These are phyloP conservation scores for Fusarium graminum DNA, from an alignment of 2,329 filamentous ascomycete species.

Conservation along the genomic window DNA sequence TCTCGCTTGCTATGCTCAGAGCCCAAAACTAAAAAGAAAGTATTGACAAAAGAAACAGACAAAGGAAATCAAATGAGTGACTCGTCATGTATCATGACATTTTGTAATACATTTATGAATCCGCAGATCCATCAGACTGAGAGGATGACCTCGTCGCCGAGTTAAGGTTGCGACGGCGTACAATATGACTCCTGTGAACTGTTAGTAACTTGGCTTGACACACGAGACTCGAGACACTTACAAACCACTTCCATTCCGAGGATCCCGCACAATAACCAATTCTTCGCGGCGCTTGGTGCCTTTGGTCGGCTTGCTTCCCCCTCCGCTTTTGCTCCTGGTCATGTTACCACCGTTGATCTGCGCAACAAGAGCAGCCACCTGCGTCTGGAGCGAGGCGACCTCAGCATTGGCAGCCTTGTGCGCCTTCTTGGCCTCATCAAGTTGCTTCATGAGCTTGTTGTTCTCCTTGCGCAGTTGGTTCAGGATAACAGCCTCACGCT, in stretches of 20 bases:
- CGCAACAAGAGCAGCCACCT: constrained; percentile 40
- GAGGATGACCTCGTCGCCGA: constrained; percentile 38
- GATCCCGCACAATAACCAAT: constrained; percentile 47
- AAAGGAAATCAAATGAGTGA: constrained; percentile 31
- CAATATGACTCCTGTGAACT: constrained; percentile 23
- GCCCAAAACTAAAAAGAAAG: constrained; percentile 22
- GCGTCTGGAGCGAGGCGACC: constrained; percentile 37
- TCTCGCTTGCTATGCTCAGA: constrained; percentile 4
- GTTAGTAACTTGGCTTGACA: constrained; percentile 7
- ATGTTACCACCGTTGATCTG: constrained; percentile 32
- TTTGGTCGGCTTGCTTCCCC: constrained; percentile 40
- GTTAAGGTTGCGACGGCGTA: constrained; percentile 36
- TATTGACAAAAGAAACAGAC: constrained; percentile 7
- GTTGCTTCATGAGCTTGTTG: constrained; percentile 44
- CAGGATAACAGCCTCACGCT: constrained; percentile 41
- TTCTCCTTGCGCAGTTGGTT: constrained; percentile 44
- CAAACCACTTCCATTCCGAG: constrained; percentile 43
- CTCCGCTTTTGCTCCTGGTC: constrained; percentile 30
- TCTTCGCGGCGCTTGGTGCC: constrained; percentile 46
- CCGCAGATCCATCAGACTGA: constrained; percentile 41
- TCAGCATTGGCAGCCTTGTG: constrained; percentile 42
- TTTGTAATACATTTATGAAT: constrained; percentile 30
- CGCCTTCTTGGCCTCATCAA: constrained; percentile 42
- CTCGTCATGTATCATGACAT: constrained; percentile 6
- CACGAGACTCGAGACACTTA: constrained; percentile 18